Conservation (phyloP, 2,329 filamentous ascomycete species). For the Cadophora gregata region DNA sequence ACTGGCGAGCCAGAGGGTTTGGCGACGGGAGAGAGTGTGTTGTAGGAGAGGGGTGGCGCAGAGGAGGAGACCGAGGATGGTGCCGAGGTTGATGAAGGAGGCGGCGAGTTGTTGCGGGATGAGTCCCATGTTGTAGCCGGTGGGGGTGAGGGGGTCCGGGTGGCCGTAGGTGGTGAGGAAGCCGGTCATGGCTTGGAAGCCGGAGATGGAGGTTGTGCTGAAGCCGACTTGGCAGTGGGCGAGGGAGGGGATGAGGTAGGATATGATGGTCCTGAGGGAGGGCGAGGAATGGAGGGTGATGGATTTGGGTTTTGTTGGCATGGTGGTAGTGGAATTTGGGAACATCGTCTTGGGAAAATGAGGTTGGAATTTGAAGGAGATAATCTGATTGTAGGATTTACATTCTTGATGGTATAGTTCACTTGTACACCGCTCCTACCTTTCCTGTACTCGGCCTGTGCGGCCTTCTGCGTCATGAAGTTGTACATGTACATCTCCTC, state of each 20-base stretch:
- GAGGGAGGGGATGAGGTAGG: constrained; percentile 11
- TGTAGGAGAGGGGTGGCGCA: background rate
- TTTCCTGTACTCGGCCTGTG: background rate
- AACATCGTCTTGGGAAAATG: too few relatives aligned
- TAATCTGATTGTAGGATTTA: background rate
- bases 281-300: background rate
- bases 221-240: constrained; percentile 11
- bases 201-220: constrained; percentile 14
- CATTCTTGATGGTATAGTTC: background rate
- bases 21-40: background rate
- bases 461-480: background rate
- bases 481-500: background rate
- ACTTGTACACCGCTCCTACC: background rate
- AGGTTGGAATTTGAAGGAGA: background rate
- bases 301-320: background rate
- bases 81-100: constrained; percentile 10
- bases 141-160: background rate
- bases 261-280: background rate
- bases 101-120: constrained; percentile 15
- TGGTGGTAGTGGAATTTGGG: too few relatives aligned
- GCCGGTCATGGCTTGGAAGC: constrained; percentile 18
- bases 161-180: constrained; percentile 11
- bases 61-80: background rate
- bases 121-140: constrained; percentile 13
- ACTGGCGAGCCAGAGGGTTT: constrained; percentile 4